A percentile compares a stretch with the other conserved stretches of the same genome.
These are phyloP conservation scores for Aristolochia fimbriata DNA, from an alignment of 164 flowering plant species.

Conservation along the genomic window DNA sequence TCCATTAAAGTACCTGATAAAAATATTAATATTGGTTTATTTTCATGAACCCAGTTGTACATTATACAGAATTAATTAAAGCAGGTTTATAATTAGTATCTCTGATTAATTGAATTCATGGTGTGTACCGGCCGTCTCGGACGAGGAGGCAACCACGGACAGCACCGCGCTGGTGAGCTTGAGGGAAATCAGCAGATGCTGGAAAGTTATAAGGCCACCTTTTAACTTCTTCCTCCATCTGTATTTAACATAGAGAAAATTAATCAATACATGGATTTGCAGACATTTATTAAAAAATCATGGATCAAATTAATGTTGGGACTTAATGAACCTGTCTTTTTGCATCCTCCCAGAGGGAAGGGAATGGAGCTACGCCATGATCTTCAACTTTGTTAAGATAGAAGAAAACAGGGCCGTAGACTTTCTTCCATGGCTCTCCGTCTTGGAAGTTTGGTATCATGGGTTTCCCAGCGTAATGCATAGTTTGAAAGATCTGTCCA, in stretches of 20 bases:
- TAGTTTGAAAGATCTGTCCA: slow-evolving; percentile 66
- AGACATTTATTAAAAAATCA: not conserved
- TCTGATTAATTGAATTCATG: too few species aligned
- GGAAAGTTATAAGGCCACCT: slow-evolving; percentile 89
- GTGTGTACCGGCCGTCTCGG: too few species aligned
- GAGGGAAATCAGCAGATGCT: slow-evolving; percentile 51
- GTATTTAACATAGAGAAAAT: too few species aligned
- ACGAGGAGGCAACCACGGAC: slow-evolving; percentile 57
- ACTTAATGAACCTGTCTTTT: slow-evolving; percentile 47
- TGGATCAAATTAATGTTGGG: not conserved
- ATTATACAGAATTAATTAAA: too few species aligned
- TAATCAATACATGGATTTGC: too few species aligned
- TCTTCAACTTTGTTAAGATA: slow-evolving; percentile 65
- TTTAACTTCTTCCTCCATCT: slow-evolving; percentile 58
- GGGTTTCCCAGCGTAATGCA: slow-evolving; percentile 70
- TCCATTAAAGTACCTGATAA: slow-evolving; percentile 30
- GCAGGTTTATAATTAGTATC: too few species aligned
- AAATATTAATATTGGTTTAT: too few species aligned
- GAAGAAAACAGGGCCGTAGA: slow-evolving; percentile 82
- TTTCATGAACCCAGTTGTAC: too few species aligned
- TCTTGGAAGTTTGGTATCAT: slow-evolving; percentile 29
- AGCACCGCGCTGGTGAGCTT: slow-evolving; percentile 42
- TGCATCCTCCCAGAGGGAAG: slow-evolving; percentile 65
- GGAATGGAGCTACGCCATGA: slow-evolving; percentile 19
- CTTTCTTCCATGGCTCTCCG: slow-evolving; percentile 88